Conservation (phyloP, 108 stramenopile genomes). For the Fragilariopsis cylindrus region DNA sequence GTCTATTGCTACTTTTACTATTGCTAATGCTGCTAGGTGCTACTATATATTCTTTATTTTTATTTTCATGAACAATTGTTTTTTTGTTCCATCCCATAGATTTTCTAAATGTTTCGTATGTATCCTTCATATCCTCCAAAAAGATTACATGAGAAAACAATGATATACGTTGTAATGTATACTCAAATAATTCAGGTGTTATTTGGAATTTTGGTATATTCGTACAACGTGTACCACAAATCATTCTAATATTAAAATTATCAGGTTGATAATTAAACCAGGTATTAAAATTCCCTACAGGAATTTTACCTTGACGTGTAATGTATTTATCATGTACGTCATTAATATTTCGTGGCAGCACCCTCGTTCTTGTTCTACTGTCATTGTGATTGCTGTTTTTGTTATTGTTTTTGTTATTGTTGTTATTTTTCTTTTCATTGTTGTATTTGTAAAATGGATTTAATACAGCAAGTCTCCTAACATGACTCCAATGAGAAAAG, state of each 20-base stretch:
- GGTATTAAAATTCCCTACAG: constrained; percentile 8
- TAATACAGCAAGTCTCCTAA: neutral
- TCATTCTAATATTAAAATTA: constrained; percentile 41
- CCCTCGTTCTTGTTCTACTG: neutral
- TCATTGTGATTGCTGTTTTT: neutral
- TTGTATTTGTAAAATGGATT: neutral
- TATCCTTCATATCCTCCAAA: constrained; percentile 38
- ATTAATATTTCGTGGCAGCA: neutral
- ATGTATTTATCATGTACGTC: neutral
- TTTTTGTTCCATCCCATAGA: constrained; percentile 16
- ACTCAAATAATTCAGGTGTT: constrained; percentile 27
- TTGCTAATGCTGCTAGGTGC: no score
- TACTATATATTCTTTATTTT: no score
- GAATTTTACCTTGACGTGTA: neutral
- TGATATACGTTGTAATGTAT: constrained; percentile 31
- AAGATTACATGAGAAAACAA: constrained; percentile 31
- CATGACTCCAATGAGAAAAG: constrained; percentile 38
- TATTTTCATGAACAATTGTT: neutral
- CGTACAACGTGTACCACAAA: constrained; percentile 37
- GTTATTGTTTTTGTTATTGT: neutral
- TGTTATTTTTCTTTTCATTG: neutral
- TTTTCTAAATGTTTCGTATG: constrained; percentile 11
- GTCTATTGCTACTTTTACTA: no score
- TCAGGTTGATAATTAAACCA: constrained; percentile 43
- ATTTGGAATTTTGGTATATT: constrained; percentile 35